These are phyloP conservation scores for Chaetomium fimeti DNA, from an alignment of 495 filamentous ascomycete species.

Conservation along the genomic window DNA sequence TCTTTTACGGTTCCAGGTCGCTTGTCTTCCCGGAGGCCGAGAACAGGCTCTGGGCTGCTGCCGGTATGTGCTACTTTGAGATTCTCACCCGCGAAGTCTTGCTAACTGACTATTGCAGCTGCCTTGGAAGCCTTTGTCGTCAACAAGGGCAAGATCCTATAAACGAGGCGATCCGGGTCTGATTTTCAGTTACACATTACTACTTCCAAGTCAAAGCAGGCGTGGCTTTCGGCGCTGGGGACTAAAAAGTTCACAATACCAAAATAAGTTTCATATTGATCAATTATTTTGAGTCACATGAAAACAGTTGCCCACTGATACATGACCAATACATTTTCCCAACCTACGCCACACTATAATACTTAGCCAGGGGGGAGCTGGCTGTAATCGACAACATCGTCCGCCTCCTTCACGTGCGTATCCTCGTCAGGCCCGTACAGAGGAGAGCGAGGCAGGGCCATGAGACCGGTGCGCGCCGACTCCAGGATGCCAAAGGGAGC, in stretches of 20 bases:
- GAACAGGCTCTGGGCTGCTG: constrained; percentile 87
- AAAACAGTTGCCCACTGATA: constrained; percentile 8
- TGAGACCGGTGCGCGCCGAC: constrained; percentile 88
- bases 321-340: constrained; percentile 12
- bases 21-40: constrained; percentile 93
- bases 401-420: constrained; percentile 76
- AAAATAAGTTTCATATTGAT: constrained; percentile 11
- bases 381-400: constrained; percentile 89
- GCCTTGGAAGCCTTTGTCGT: constrained; percentile 87
- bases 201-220: constrained; percentile 19
- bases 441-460: constrained; percentile 93
- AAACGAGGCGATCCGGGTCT: constrained; percentile 12
- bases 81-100: background rate
- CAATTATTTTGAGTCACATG: background rate
- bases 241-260: constrained; percentile 18
- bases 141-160: constrained; percentile 69
- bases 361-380: constrained; percentile 86
- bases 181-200: constrained; percentile 15
- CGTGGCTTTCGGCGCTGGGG: constrained; percentile 23
- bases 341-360: background rate
- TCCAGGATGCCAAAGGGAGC: constrained; percentile 95
- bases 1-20: constrained; percentile 79
- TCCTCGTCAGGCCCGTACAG: constrained; percentile 72
- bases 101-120: constrained; percentile 45
- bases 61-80: constrained; percentile 51